Base-by-base conservation (phyloP, 2,329 filamentous ascomycete species). In the Fusarium sp. region DNA sequence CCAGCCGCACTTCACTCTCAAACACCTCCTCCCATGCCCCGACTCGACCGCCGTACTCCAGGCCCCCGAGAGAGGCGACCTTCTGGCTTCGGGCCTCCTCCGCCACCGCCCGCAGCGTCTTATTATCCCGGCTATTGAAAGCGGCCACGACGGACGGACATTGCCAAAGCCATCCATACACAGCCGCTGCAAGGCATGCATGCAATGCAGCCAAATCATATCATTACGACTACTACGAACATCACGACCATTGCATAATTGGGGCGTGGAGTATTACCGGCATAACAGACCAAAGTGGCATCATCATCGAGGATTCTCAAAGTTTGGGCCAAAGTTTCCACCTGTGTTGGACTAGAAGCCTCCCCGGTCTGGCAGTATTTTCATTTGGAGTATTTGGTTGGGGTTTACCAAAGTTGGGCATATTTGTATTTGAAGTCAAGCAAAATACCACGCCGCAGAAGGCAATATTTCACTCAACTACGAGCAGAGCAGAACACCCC, bases 211-310 rank as follows among this genome's bases (percentile, higher is more conserved):
- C 44, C 58, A 62, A 57, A 38, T 59, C 31, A 70, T 62, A 69
- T 74, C 56, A 75, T 74, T 55, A 75, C 71, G 73, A 75, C 69
- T 69, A 70, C 60, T 62, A 75, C 63, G 73, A 75, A 62, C 68
- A 74, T 74, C 63, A 75, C 71, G 72, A 74, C 72, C 69, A 73
- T 69, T 62, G 72, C 72, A 75, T 75, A 65, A 67, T 62, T 56
- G 63, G 67, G 72, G 63, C 62, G 66, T 74, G 73, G 72, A 75
- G 64, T 73, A 72, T 71, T 69, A 62, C 60, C 62, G 70, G 64
- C 67, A 70, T 67, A 65, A 60, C 66, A 69, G 64, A 74, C 61
- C 60, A 60, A 67, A 63, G 62, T 65, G 70, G 73, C 66, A 71
- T 65, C 58, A 67, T 74, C 67, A 62, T 63, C 58, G 64, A 58